phyloP scores from a whole-genome alignment of 1,139 yeast species.

The Groenewaldozyma sp. region DNA sequence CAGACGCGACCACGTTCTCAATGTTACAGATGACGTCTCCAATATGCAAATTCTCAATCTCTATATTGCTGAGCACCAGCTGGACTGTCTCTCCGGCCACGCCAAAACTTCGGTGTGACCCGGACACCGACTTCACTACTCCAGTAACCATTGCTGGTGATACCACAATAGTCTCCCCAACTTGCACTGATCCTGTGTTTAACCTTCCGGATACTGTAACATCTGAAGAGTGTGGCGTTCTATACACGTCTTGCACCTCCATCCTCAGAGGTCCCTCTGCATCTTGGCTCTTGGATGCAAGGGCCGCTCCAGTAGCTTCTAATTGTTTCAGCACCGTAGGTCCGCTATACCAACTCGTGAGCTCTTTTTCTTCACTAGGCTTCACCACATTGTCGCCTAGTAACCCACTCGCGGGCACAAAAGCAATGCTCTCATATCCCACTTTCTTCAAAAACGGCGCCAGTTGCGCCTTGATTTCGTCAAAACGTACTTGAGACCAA shows the following conservation, averaged over 20 bases:
- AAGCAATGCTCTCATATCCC: slow-evolving; percentile 53
- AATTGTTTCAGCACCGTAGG: slow-evolving; percentile 54
- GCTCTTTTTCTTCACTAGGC: slow-evolving; percentile 15
- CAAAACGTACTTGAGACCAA: slow-evolving; percentile 62
- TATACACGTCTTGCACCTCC: slow-evolving; percentile 34
- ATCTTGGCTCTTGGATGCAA: slow-evolving; percentile 5
- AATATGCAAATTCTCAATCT: slow-evolving; percentile 44
- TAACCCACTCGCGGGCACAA: slow-evolving; percentile 82
- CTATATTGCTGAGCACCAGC: slow-evolving; percentile 44
- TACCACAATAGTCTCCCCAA: slow-evolving; percentile 60
- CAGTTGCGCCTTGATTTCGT: slow-evolving; percentile 51
- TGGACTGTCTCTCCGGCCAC: slow-evolving; percentile 64
- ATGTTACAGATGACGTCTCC: slow-evolving; percentile 67
- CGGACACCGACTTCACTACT: slow-evolving; percentile 35
- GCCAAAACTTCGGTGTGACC: slow-evolving; percentile 34
- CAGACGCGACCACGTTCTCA: slow-evolving; percentile 40
- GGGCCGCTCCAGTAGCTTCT: slow-evolving; percentile 19
- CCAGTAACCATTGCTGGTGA: slow-evolving; percentile 43
- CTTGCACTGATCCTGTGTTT: slow-evolving; percentile 64
- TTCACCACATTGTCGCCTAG: slow-evolving; percentile 70
- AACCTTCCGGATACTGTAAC: slow-evolving; percentile 61
- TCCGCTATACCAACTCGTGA: slow-evolving; percentile 54
- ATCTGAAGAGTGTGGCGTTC: slow-evolving; percentile 24
- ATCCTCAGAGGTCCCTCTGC: slow-evolving; percentile 31
- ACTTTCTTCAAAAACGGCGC: slow-evolving; percentile 46